Evolutionary conservation across 2,329 filamentous ascomycete genomes (phyloP).

Genomic region (Dactylella cylindrospora): DNA sequence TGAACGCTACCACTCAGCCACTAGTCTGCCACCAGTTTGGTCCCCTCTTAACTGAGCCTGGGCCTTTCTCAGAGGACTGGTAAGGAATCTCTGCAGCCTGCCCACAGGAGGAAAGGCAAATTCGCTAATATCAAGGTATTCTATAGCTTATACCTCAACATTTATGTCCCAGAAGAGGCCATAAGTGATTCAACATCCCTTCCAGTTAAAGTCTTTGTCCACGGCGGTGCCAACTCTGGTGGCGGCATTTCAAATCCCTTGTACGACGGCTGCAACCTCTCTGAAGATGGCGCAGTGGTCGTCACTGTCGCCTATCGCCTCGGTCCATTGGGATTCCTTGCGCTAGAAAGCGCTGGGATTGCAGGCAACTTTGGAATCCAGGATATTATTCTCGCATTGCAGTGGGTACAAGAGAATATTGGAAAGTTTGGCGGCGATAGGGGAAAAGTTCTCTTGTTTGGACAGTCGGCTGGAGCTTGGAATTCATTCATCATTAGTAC

Average conservation of each 20-base stretch:
- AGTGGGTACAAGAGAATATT: slow-evolving; percentile 66
- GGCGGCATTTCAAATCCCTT: slow-evolving; percentile 21
- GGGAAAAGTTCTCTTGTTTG: slow-evolving; percentile 62
- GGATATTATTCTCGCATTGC: slow-evolving; percentile 63
- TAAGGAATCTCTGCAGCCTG: slow-evolving; percentile 2
- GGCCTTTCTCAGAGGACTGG: slow-evolving; percentile 29
- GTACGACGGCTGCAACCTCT: slow-evolving; percentile 24
- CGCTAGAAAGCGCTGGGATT: slow-evolving; percentile 57
- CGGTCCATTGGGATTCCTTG: slow-evolving; percentile 64
- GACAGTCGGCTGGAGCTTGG: slow-evolving; percentile 61
- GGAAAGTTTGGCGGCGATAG: slow-evolving; percentile 63
- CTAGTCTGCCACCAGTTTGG: slow-evolving; percentile 27
- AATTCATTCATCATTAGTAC: slow-evolving; percentile 27
- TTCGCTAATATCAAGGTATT: background rate
- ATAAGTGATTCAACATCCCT: background rate
- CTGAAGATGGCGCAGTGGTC: slow-evolving; percentile 11
- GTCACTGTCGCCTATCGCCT: slow-evolving; percentile 58
- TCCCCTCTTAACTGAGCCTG: background rate
- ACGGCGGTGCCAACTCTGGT: slow-evolving; percentile 20
- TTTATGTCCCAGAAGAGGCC: slow-evolving; percentile 19
- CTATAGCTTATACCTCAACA: slow-evolving; percentile 19
- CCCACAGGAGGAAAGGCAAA: background rate
- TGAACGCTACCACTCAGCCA: slow-evolving; percentile 10
- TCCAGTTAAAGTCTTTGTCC: slow-evolving; percentile 35
- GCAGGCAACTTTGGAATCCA: slow-evolving; percentile 65